These are phyloP conservation scores for Fusarium sp. DNA, from an alignment of 2,329 filamentous ascomycete species.

Conservation along the genomic window DNA sequence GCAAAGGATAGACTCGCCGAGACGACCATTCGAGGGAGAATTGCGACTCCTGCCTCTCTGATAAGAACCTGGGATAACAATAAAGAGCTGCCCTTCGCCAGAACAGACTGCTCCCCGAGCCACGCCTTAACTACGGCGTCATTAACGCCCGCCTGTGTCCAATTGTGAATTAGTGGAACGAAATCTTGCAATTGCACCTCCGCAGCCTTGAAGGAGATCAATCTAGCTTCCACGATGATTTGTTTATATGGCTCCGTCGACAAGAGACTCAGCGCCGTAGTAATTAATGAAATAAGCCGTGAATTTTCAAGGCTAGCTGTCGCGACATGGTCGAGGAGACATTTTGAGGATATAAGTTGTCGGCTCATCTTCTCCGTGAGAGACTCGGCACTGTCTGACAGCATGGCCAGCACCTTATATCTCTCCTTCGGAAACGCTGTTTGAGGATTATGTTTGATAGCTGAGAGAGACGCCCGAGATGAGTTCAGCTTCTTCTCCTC, in stretches of 20 bases:
- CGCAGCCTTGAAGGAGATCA: background rate
- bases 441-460: no score
- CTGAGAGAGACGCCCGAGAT: background rate
- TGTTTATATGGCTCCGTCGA: background rate
- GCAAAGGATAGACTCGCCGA: constrained; percentile 2
- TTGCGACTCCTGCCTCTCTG: background rate
- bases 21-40: background rate
- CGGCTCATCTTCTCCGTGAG: constrained; percentile 28
- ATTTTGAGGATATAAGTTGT: no score
- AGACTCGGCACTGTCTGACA: background rate
- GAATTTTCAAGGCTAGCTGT: background rate
- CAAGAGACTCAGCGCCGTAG: background rate
- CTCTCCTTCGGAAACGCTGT: no score
- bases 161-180: background rate
- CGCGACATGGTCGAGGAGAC: constrained; percentile 11
- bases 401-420: background rate
- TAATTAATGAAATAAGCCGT: no score
- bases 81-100: background rate
- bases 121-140: background rate
- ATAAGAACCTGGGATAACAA: background rate
- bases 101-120: background rate
- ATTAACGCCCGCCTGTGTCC: background rate
- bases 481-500: constrained; percentile 1
- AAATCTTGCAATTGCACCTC: constrained; percentile 14
- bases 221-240: constrained; percentile 1